These are phyloP conservation scores for Silene coronaria DNA, from an alignment of 179 eudicot species.

Conservation along the genomic window DNA sequence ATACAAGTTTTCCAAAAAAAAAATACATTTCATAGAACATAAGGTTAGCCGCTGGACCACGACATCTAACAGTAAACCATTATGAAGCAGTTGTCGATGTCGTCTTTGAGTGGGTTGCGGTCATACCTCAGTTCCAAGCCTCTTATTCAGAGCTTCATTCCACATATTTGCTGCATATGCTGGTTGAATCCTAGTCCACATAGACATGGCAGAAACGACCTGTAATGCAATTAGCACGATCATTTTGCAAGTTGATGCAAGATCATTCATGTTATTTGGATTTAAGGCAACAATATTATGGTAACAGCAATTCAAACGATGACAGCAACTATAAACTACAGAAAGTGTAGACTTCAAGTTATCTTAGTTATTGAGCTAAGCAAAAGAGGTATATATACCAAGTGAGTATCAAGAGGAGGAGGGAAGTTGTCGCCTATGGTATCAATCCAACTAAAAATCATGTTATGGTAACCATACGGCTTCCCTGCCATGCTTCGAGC, in stretches of 20 bases:
- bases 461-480: slow-evolving; percentile 98
- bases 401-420: slow-evolving; percentile 99
- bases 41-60: background rate
- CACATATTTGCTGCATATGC: slow-evolving; percentile 99
- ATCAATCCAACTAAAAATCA: slow-evolving; percentile 99
- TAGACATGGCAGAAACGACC: slow-evolving; percentile 99
- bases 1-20: background rate
- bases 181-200: slow-evolving; percentile 99
- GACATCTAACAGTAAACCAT: background rate
- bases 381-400: slow-evolving; percentile 35
- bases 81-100: background rate
- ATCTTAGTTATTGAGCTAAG: background rate
- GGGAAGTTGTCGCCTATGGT: slow-evolving; percentile 91
- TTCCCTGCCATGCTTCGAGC: slow-evolving; percentile 91
- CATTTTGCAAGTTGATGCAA: background rate
- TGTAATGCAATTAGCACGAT: slow-evolving; percentile 27
- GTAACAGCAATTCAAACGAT: background rate
- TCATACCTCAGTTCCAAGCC: slow-evolving; percentile 91
- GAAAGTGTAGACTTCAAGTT: background rate
- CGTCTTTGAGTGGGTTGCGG: background rate
- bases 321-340: background rate
- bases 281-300: background rate
- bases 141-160: slow-evolving; percentile 94
- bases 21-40: background rate
- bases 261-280: background rate